These are phyloP conservation scores for Hygrophoropsis aurantiaca DNA, from an alignment of 768 basidiomycete genomes.

Conservation along the genomic window DNA sequence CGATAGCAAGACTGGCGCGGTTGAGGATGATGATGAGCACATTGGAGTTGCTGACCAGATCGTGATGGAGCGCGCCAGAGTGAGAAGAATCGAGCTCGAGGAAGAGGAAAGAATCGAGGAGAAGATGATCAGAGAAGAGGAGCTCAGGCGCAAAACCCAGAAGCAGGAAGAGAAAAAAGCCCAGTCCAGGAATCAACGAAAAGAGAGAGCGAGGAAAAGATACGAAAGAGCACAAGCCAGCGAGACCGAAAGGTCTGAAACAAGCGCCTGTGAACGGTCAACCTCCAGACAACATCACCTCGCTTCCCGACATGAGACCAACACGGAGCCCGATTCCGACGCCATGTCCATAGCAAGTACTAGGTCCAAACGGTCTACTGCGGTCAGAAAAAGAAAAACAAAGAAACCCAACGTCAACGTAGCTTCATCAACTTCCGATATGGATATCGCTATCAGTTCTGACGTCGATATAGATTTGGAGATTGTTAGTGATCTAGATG, in stretches of 20 bases:
- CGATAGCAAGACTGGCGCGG: constrained; percentile 27
- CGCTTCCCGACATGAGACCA: neutral
- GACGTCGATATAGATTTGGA: too few species aligned
- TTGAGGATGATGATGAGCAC: constrained; percentile 34
- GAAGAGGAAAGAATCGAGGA: constrained; percentile 39
- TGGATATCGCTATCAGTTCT: too few species aligned
- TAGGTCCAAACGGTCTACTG: constrained; percentile 8
- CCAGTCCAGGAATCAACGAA: constrained; percentile 20
- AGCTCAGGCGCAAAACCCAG: constrained; percentile 19
- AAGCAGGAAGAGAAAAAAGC: constrained; percentile 15
- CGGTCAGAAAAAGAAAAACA: constrained; percentile 6
- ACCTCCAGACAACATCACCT: neutral
- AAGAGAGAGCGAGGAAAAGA: constrained; percentile 9
- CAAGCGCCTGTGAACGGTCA: neutral
- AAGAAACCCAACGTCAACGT: too few species aligned
- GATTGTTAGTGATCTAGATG: too few species aligned
- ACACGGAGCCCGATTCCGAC: constrained; percentile 21
- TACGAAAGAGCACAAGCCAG: constrained; percentile 3
- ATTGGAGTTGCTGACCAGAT: constrained; percentile 39
- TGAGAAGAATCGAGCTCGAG: constrained; percentile 39
- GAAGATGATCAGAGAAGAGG: constrained; percentile 21
- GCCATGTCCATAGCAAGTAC: constrained; percentile 28
- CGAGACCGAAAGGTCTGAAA: constrained; percentile 7
- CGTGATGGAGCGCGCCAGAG: constrained; percentile 43
- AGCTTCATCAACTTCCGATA: too few species aligned